phyloP scores from a whole-genome alignment of 2,329 filamentous ascomycete species.

The Endoconidiophora laricicola region DNA sequence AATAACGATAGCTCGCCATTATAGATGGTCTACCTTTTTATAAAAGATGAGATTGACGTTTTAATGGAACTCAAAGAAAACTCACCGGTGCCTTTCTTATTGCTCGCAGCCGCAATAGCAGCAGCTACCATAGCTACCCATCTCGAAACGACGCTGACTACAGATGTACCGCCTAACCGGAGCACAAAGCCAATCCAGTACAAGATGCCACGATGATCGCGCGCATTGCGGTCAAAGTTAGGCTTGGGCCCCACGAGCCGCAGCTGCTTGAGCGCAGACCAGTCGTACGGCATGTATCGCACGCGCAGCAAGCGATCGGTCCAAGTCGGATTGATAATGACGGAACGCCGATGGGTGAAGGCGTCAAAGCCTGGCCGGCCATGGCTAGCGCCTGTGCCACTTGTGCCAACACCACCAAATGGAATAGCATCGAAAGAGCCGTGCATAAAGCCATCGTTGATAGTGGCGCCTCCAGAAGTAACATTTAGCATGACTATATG shows the following conservation, averaged over 20 bases:
- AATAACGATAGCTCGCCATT: too few species aligned
- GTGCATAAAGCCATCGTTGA: conserved; percentile 55
- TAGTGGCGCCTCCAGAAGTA: conserved; percentile 50
- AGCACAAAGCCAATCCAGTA: conserved; percentile 39
- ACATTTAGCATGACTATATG: conserved; percentile 39
- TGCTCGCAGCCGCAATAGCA: conserved; percentile 1
- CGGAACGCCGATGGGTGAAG: conserved; percentile 42
- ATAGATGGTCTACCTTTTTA: too few species aligned
- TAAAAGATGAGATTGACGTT: too few species aligned
- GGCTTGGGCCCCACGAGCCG: conserved; percentile 28
- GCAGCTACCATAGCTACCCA: conserved; percentile 23
- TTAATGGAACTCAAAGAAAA: too few species aligned
- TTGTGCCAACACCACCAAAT: conserved; percentile 73
- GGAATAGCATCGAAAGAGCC: conserved; percentile 51
- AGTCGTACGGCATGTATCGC: conserved; percentile 46
- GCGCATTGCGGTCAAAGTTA: conserved; percentile 46
- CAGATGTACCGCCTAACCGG: conserved; percentile 32
- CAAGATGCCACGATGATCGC: conserved; percentile 29
- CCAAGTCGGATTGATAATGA: conserved; percentile 49
- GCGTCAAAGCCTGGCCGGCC: conserved; percentile 57
- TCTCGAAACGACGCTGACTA: conserved; percentile 33
- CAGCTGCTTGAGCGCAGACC: conserved; percentile 24
- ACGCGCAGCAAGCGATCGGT: conserved; percentile 49
- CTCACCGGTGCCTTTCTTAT: neutral
- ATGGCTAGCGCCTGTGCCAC: conserved; percentile 60